Base-by-base conservation (phyloP, 192 early-diverging fungal genomes). In the Coemansia sp. region DNA sequence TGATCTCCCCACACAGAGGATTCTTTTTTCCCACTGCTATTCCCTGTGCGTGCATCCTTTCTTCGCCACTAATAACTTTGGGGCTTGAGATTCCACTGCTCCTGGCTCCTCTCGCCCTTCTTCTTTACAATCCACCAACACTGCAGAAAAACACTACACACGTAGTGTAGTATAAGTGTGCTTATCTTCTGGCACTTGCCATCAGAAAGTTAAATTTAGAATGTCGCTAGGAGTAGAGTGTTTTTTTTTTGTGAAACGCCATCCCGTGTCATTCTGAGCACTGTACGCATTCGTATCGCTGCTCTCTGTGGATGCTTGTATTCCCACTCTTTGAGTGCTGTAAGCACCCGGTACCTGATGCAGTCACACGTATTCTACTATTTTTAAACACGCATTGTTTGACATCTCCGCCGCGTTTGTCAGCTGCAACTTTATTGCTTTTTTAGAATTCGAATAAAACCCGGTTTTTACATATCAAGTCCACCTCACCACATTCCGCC, bases 351-450 rank as follows among this genome's bases (percentile, higher is more conserved):
- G 50, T 53, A 12, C 50, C 50, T 53, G 50, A 19, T 19, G 19
- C 6, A 53, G 50, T 53, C 50, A 53, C 50, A 23, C 50, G 21
- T 9, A 53, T 6, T 12, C 48, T n/a, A 50, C 48, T 23, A 53
- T 23, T 53, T 54, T 26, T 54, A 15, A 8, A 9, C 15, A 3
- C 8, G 23, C 26, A 9, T 9, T 26, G 32, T 32, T 32, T 32
- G 32, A 4, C 32, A 32, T 32, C 4, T 32, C 4, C 32, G 32
- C 32, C 32, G 32, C 32, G 4, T 32, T 32, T 32, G 12, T 26
- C 52, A 23, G 21, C 52, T 54, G 52, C 52, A 54, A 12, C 52
- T 54, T 54, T 54, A 54, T 54, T 54, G 52, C 15, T 54, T 54
- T 23, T 26, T 10, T 54, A 54, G 26, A 54, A 32, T 32, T 32